phyloP scores from a whole-genome alignment of 495 filamentous ascomycete genomes.

The Diplogelasinospora grovesii region DNA sequence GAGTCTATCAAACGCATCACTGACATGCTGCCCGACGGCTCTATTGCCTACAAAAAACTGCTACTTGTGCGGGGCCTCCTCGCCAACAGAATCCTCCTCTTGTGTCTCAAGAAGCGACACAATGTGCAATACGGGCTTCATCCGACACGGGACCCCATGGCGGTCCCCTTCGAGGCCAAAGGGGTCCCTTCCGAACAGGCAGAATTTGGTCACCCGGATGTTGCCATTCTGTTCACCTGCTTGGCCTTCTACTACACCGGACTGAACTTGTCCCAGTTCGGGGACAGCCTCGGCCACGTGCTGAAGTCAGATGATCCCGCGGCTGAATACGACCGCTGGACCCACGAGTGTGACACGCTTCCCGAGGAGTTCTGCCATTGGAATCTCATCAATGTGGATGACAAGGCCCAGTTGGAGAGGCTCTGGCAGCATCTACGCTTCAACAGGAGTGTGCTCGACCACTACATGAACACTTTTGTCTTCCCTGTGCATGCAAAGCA shows the following conservation, averaged over 20 bases:
- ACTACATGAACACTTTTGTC: constrained; percentile 49
- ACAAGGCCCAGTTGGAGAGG: constrained; percentile 36
- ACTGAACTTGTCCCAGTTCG: constrained; percentile 31
- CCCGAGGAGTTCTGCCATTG: constrained; percentile 37
- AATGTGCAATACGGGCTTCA: constrained; percentile 38
- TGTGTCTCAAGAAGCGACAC: constrained; percentile 35
- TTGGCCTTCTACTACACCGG: constrained; percentile 48
- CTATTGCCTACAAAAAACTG: constrained; percentile 1
- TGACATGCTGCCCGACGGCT: neutral
- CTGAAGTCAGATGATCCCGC: constrained; percentile 47
- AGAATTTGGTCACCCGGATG: constrained; percentile 44
- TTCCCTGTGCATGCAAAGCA: constrained; percentile 48
- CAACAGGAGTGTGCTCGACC: constrained; percentile 36
- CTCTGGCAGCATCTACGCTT: constrained; percentile 34
- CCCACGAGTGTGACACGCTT: constrained; percentile 23
- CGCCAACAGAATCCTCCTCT: constrained; percentile 30
- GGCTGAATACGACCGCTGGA: constrained; percentile 43
- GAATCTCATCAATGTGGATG: constrained; percentile 47
- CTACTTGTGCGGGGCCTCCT: constrained; percentile 30
- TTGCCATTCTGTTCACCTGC: constrained; percentile 48
- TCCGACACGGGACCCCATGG: constrained; percentile 29
- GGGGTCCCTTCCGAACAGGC: constrained; percentile 8
- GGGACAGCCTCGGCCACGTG: constrained; percentile 32
- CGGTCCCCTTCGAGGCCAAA: constrained; percentile 24
- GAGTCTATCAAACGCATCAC: neutral